Conservation (phyloP, 106 monocot genomes). For the Narthecium ossifragum region DNA sequence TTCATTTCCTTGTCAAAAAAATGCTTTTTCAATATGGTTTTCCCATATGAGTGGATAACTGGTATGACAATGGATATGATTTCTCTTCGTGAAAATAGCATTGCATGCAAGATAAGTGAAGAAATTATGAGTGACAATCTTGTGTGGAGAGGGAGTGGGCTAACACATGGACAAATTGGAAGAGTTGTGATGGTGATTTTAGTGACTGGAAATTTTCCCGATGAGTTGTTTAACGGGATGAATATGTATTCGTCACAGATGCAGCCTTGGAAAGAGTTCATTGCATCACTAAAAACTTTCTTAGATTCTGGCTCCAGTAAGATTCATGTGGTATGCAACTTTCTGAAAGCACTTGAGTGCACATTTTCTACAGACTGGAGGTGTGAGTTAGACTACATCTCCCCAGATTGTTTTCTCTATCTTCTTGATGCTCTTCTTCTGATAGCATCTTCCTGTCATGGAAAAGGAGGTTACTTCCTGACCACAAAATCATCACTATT, state of each 20-base stretch:
- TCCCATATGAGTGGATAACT: conserved; percentile 16
- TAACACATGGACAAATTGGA: conserved; percentile 34
- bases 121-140: conserved; percentile 9
- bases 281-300: background rate
- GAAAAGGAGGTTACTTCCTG: background rate
- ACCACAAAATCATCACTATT: conserved; percentile 23
- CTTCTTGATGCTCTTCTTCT: conserved; percentile 32
- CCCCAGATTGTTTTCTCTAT: conserved; percentile 34
- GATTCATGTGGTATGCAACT: background rate
- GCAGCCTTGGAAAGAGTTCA: conserved; percentile 21
- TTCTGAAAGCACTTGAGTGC: conserved; percentile 9
- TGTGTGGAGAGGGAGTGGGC: background rate
- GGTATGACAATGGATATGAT: conserved; percentile 1
- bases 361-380: conserved; percentile 17
- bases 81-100: conserved; percentile 7
- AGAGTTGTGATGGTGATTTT: conserved; percentile 32
- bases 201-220: conserved; percentile 10
- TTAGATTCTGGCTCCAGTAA: background rate
- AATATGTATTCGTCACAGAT: background rate
- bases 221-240: background rate
- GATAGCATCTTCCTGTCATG: conserved; percentile 19
- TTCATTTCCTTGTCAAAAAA: conserved; percentile 1
- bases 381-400: conserved; percentile 23
- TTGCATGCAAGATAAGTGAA: conserved; percentile 10
- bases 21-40: conserved; percentile 20